Conservation (phyloP, 106 monocot species). For the Phalaenopsis aphrodite region DNA sequence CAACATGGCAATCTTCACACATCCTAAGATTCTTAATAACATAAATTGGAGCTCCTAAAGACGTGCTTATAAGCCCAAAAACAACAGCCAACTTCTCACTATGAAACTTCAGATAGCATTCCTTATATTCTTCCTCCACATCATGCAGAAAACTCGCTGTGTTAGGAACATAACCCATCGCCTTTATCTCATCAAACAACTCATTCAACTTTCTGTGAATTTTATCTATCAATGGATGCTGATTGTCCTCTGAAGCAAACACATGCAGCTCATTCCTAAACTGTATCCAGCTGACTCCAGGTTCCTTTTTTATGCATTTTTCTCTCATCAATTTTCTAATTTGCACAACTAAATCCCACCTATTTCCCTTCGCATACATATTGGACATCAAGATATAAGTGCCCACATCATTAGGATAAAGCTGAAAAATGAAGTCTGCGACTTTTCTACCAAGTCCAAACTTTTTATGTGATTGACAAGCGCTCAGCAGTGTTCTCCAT, state of each 20-base stretch:
- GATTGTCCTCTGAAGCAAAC: slow-evolving; percentile 51
- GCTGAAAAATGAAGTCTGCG: slow-evolving; percentile 40
- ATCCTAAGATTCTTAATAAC: slow-evolving; percentile 54
- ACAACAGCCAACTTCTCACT: slow-evolving; percentile 51
- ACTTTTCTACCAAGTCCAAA: slow-evolving; percentile 37
- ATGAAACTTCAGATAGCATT: slow-evolving; percentile 43
- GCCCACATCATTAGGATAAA: slow-evolving; percentile 54
- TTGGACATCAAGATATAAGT: slow-evolving; percentile 58
- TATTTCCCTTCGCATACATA: slow-evolving; percentile 51
- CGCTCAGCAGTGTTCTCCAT: slow-evolving; percentile 56
- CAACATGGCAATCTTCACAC: slow-evolving; percentile 54
- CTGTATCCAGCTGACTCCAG: slow-evolving; percentile 75
- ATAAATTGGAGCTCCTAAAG: slow-evolving; percentile 25
- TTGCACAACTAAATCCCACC: slow-evolving; percentile 54
- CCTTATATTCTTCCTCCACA: slow-evolving; percentile 51
- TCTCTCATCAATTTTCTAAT: slow-evolving; percentile 50
- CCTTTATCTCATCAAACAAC: slow-evolving; percentile 29
- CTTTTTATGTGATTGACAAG: slow-evolving; percentile 44
- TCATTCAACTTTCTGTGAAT: slow-evolving; percentile 32
- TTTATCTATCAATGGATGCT: slow-evolving; percentile 29
- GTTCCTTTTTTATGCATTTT: slow-evolving; percentile 59
- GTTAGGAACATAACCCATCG: slow-evolving; percentile 46
- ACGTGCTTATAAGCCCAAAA: slow-evolving; percentile 32
- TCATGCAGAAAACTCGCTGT: slow-evolving; percentile 37
- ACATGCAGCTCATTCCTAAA: slow-evolving; percentile 38